Conservation (phyloP, 352 stramenopile genomes). For the Hyaloperonospora arabidopsidis region DNA sequence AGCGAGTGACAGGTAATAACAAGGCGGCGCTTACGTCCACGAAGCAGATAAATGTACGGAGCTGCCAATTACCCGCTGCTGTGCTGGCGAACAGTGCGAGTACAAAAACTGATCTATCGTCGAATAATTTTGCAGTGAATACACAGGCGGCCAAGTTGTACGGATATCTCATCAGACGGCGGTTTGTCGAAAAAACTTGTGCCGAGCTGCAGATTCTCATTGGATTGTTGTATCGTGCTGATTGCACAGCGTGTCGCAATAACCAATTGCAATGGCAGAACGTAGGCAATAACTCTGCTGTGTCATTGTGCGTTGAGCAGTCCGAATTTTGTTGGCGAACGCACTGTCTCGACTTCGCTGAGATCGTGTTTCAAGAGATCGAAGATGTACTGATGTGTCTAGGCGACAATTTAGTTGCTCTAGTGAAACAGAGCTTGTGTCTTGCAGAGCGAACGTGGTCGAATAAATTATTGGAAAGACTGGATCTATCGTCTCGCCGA, state of each 20-base stretch:
- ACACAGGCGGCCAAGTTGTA: slow-evolving; percentile 41
- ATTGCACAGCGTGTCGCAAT: slow-evolving; percentile 17
- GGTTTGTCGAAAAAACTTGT: slow-evolving; percentile 38
- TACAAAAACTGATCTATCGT: background rate
- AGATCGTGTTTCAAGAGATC: slow-evolving; percentile 29
- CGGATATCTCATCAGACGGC: slow-evolving; percentile 40
- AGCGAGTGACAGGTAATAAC: too few relatives aligned
- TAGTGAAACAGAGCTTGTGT: slow-evolving; percentile 21
- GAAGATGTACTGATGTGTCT: slow-evolving; percentile 32
- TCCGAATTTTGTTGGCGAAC: slow-evolving; percentile 46
- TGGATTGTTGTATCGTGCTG: slow-evolving; percentile 27
- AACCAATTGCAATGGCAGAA: background rate
- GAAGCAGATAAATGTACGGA: too few relatives aligned
- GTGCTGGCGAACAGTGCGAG: slow-evolving; percentile 1
- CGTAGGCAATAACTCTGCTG: background rate
- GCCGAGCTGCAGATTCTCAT: slow-evolving; percentile 38
- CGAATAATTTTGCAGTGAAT: slow-evolving; percentile 16
- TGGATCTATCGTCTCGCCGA: slow-evolving; percentile 21
- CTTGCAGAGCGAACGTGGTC: slow-evolving; percentile 24
- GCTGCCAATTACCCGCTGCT: slow-evolving; percentile 1
- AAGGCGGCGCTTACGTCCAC: too few relatives aligned
- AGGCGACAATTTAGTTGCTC: slow-evolving; percentile 25
- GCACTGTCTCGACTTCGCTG: slow-evolving; percentile 34
- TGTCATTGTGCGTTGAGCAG: background rate
- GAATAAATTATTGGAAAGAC: slow-evolving; percentile 18